Conservation (phyloP, 345 rosid species). For the Aegle marmelos region DNA sequence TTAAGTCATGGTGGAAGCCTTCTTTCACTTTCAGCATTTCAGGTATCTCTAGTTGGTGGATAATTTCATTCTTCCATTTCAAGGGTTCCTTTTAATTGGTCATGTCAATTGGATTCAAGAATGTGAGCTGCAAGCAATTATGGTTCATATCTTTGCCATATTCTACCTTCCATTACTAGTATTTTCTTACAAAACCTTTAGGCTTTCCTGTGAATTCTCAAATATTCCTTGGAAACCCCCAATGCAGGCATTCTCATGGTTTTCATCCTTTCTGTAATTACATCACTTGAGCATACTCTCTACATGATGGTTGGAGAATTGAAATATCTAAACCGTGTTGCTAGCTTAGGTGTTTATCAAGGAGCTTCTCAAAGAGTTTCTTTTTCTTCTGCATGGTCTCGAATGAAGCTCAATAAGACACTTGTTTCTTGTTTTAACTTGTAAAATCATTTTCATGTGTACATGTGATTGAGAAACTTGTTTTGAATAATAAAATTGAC, state of each 20-base stretch:
- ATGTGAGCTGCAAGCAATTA: neutral
- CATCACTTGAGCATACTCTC: neutral
- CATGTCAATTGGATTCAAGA: neutral
- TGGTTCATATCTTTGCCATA: neutral
- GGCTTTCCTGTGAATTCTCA: neutral
- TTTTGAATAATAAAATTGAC: neutral
- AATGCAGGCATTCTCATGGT: neutral
- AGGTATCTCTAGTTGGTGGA: conserved; percentile 33
- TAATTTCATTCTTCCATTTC: neutral
- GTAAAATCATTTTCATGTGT: neutral
- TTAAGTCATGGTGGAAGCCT: conserved; percentile 99
- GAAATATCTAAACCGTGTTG: neutral
- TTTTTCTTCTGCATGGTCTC: neutral
- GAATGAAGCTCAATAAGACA: neutral
- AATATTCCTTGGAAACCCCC: neutral
- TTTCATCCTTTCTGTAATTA: neutral
- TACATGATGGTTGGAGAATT: neutral
- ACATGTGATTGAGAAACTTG: neutral
- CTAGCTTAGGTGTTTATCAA: neutral
- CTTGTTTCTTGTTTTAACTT: neutral
- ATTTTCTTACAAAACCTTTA: neutral
- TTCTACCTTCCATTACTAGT: neutral
- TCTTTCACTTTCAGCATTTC: conserved; percentile 78
- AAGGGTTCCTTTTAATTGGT: neutral
- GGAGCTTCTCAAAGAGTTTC: neutral